Evolutionary conservation across 805 yeast genomes (phyloP).

Genomic region (Isabelozyma rhagii): DNA sequence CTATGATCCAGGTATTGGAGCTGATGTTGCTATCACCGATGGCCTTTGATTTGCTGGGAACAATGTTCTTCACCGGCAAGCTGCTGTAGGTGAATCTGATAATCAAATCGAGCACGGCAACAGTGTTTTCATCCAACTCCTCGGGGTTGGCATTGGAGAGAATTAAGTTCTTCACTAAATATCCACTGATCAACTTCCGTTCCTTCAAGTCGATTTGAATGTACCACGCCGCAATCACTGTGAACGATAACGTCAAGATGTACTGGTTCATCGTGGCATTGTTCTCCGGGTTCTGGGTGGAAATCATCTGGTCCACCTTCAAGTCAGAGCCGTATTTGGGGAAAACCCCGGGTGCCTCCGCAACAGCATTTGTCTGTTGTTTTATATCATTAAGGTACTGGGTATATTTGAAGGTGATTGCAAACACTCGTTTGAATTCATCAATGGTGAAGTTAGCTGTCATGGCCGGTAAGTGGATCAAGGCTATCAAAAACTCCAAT

Average conservation of each 20-base stretch:
- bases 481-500: constrained; percentile 66
- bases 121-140: constrained; percentile 48
- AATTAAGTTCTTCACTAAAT: constrained; percentile 55
- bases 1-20: constrained; percentile 56
- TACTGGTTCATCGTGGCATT: constrained; percentile 58
- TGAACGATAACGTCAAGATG: constrained; percentile 59
- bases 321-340: constrained; percentile 46
- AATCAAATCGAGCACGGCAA: constrained; percentile 67
- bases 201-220: constrained; percentile 58
- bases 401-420: constrained; percentile 75
- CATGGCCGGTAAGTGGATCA: constrained; percentile 63
- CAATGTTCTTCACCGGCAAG: constrained; percentile 48
- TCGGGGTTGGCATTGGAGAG: constrained; percentile 21
- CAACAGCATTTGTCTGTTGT: constrained; percentile 16
- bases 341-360: constrained; percentile 4
- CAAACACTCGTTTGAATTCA: constrained; percentile 78
- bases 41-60: constrained; percentile 9
- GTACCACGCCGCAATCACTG: constrained; percentile 70
- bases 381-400: constrained; percentile 61
- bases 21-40: constrained; percentile 7
- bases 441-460: constrained; percentile 72
- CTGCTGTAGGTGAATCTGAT: constrained; percentile 65
- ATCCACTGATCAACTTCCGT: constrained; percentile 59
- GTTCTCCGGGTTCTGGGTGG: constrained; percentile 43
- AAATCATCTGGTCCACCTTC: constrained; percentile 51